Percentiles rank a stretch among this genome's conserved stretches.
phyloP scores from a whole-genome alignment of 148 eudicot species.

The Persicaria maculosa region DNA sequence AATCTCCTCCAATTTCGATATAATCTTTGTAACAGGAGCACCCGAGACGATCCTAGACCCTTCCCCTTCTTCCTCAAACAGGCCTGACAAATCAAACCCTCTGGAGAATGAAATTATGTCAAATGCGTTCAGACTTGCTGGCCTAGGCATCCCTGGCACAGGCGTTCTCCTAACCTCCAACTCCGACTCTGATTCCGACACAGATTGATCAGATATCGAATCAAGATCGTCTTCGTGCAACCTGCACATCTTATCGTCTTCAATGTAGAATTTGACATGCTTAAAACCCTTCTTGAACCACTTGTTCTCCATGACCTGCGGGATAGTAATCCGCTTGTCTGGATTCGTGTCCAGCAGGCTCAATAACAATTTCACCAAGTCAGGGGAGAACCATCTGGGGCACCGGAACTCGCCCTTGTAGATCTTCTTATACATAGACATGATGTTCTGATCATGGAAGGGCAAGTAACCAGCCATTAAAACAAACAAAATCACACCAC shows the following conservation, averaged over 20 bases:
- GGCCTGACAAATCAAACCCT: constrained; percentile 67
- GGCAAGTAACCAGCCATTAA: constrained; percentile 62
- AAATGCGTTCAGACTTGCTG: constrained; percentile 69
- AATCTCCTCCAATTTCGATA: constrained; percentile 69
- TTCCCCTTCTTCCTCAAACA: constrained; percentile 62
- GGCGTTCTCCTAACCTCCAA: constrained; percentile 29
- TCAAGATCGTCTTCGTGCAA: constrained; percentile 28
- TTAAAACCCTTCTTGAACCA: constrained; percentile 74
- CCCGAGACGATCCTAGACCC: constrained; percentile 52
- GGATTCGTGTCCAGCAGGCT: constrained; percentile 45
- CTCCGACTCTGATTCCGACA: constrained; percentile 51
- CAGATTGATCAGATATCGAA: constrained; percentile 25
- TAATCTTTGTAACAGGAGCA: constrained; percentile 56
- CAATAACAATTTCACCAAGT: constrained; percentile 27
- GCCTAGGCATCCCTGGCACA: constrained; percentile 42
- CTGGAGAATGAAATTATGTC: constrained; percentile 70
- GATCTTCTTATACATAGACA: constrained; percentile 56
- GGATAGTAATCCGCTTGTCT: constrained; percentile 44
- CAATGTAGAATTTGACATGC: constrained; percentile 50
- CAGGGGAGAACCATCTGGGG: constrained; percentile 59
- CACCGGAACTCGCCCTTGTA: constrained; percentile 47
- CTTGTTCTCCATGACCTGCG: constrained; percentile 44
- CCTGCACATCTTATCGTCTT: constrained; percentile 53
- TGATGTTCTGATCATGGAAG: constrained; percentile 44
- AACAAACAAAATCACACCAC: constrained; percentile 48